Evolutionary conservation across 2,329 filamentous ascomycete genomes (phyloP), one percentile per base, ranked within the genome.

Genomic region (Ophiosphaerella korrae): DNA sequence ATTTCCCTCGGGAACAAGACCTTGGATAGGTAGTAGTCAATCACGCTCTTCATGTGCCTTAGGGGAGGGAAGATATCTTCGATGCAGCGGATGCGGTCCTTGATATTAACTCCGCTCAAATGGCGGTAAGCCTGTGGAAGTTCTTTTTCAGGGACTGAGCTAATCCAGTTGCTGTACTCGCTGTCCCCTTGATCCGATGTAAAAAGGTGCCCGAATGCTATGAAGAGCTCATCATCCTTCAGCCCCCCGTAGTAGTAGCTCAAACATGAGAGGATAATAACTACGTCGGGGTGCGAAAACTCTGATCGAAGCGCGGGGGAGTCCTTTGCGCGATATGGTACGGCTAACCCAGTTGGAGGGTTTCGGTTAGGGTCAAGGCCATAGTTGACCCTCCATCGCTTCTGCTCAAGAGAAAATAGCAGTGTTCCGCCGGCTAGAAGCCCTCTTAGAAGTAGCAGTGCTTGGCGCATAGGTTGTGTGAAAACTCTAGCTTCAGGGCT

Each of bases 241-340:
- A 89, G 74, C 0, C 87, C 86, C 0, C 73, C 72, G 42, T 89
- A 87, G 60, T 91, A 91, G 60, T 88, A 89, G 0, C 81, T 78
- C 0, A 91, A 71, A 13, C 82, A 85, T 0, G 87, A 90, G 1
- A 90, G 74, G 0, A 85, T 33, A 2, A 90, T 86, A 0, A 83
- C 78, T 0, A 88, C 84, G 58, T 90, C 82, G 0, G 86, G 85
- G 54, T 91, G 87, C 0, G 85, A 84, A 63, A 82, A 90, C 58
- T 90, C 87, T 0, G 86, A 82, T 6, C 83, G 79, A 0, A 83
- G 80, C 0, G 81, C 81, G 0, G 88, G 87, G 0, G 80, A 76
- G 2, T 87, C 88, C 49, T 90, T 89, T 0, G 86, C 85, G 9
- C 82, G 77, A 42, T 81, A 90, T 0, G 88, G 88, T 0, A 90